Base-by-base conservation (phyloP, 2,329 filamentous ascomycete species). In the Aaosphaeria pasadenensis region DNA sequence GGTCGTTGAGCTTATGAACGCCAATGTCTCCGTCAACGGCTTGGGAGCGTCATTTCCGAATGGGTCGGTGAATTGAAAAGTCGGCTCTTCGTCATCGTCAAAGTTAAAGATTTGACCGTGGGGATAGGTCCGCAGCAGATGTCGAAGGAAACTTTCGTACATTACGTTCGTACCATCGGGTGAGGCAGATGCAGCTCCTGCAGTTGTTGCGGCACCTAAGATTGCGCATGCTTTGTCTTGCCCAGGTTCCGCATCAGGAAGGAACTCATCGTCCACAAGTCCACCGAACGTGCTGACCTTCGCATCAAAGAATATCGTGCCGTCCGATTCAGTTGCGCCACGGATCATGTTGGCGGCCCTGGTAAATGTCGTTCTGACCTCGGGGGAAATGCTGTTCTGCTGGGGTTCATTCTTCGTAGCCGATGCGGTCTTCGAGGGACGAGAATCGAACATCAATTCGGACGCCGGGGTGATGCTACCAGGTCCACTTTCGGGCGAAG, bases 51-150 rank as follows among this genome's bases (percentile, higher is more conserved):
- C 55, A 60, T 30, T 55, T 59, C 45, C 61, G 55, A 59, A 48
- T 58, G 42, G 11, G 50, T 43, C 6, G 9, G 39, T 41, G 51
- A 46, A 32, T 11, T 46, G 43, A 5, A 42, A 30, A 13, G 46
- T 24, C 13, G 55, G 47, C 2, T 44, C 38, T 5, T 42, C 36
- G 7, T 69, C 63, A 7, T 62, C 59, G 30, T 69, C 66, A 32
- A 71, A 60, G 39, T 70, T 70, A 52, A 72, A 70, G 11, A 72
- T 70, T 29, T 70, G 63, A 3, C 69, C 69, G 40, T 65, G 62
- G 11, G 65, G 56, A 44, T 70, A 71, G 3, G 56, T 55, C 11
- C 62, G 58, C 9, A 71, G 52, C 5, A 71, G 55, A 43, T 67
- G 63, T 31, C 62, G 60, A 5, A 70, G 47, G 5, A 67, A 56